Evolutionary conservation across 768 basidiomycete species (phyloP).

Genomic region (Clitopilus hobsonii): DNA sequence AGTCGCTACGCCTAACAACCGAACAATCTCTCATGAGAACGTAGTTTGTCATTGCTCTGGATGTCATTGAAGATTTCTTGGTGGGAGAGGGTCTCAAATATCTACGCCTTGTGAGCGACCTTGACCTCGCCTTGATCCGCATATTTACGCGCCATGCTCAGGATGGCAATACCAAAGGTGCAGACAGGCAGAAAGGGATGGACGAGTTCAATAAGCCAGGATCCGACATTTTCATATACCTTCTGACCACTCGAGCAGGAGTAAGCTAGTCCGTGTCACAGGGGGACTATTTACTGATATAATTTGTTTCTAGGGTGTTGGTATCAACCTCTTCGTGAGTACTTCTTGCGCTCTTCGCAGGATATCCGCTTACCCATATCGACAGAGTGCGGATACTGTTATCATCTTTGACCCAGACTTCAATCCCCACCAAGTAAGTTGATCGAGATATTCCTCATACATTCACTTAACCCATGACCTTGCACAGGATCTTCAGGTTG

Average conservation of each 20-base stretch:
- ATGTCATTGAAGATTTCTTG: slow-evolving; percentile 88
- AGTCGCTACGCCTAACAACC: slow-evolving; percentile 9
- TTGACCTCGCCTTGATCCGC: background rate
- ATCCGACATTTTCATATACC: slow-evolving; percentile 87
- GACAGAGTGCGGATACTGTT: slow-evolving; percentile 91
- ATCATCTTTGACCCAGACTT: slow-evolving; percentile 95
- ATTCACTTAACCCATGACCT: background rate
- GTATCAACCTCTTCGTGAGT: slow-evolving; percentile 72
- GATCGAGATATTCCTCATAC: background rate
- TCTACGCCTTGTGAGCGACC: slow-evolving; percentile 59
- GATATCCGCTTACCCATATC: too few relatives aligned
- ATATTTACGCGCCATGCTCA: slow-evolving; percentile 22
- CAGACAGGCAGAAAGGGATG: slow-evolving; percentile 88
- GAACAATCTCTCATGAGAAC: slow-evolving; percentile 1
- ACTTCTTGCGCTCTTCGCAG: background rate
- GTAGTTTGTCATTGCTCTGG: slow-evolving; percentile 83
- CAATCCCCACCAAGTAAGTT: slow-evolving; percentile 89
- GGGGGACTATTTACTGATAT: too few relatives aligned
- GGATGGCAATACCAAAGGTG: slow-evolving; percentile 88
- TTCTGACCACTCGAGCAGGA: slow-evolving; percentile 90
- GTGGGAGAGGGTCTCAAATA: slow-evolving; percentile 75
- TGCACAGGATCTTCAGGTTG: slow-evolving; percentile 77
- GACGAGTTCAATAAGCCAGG: slow-evolving; percentile 88
- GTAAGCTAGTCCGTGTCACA: too few relatives aligned
- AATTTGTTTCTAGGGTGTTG: slow-evolving; percentile 85